Evolutionary conservation across 768 basidiomycete genomes (phyloP).

Genomic region (Auricularia sp.): DNA sequence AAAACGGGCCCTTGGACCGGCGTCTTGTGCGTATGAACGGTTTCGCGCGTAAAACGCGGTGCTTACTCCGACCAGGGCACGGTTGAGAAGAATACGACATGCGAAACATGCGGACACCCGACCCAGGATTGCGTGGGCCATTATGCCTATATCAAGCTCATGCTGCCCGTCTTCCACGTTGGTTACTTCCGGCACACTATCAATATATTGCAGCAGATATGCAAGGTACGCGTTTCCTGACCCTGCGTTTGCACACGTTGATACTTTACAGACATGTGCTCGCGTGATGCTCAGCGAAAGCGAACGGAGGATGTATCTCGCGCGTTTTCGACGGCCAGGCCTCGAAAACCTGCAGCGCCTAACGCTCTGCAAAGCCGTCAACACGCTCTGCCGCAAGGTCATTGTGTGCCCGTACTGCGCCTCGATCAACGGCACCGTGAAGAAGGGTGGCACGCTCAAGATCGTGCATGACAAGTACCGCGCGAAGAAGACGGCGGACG

Average conservation of each 20-base stretch:
- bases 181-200: conserved; percentile 97
- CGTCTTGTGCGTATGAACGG: conserved; percentile 53
- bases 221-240: conserved; percentile 56
- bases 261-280: conserved; percentile 56
- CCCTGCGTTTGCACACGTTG: neutral
- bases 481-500: conserved; percentile 83
- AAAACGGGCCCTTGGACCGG: conserved; percentile 86
- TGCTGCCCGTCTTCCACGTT: conserved; percentile 95
- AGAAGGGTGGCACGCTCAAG: conserved; percentile 89
- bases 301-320: conserved; percentile 74
- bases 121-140: conserved; percentile 96
- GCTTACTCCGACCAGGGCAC: conserved; percentile 55
- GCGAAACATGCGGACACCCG: conserved; percentile 88
- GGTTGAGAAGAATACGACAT: conserved; percentile 83
- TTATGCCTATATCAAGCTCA: conserved; percentile 96
- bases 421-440: conserved; percentile 88
- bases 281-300: conserved; percentile 81
- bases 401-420: conserved; percentile 90
- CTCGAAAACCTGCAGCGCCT: conserved; percentile 91
- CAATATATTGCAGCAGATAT: conserved; percentile 86
- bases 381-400: conserved; percentile 78
- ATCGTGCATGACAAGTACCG: conserved; percentile 98
- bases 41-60: neutral
- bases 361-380: conserved; percentile 72
- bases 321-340: conserved; percentile 80